Evolutionary conservation across 139 green algal genomes (phyloP).

Genomic region (Chlamydomonas sp.): DNA sequence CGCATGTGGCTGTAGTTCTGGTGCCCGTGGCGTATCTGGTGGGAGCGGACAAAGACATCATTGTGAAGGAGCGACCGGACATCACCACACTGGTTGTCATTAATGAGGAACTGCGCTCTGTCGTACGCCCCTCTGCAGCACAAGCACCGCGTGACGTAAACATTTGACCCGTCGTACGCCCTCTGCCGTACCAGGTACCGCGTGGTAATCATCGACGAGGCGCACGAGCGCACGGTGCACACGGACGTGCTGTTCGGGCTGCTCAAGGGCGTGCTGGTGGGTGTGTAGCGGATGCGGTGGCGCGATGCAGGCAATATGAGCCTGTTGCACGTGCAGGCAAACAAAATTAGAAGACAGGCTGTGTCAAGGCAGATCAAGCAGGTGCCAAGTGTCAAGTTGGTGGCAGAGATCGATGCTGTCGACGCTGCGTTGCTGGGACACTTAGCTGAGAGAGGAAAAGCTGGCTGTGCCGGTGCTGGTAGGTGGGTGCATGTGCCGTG

Average conservation of each 20-base stretch:
- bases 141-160: no score
- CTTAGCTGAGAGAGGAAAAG: neutral
- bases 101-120: neutral
- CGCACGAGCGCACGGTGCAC: slow-evolving; percentile 93
- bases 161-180: neutral
- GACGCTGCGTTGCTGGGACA: neutral
- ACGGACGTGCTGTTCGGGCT: slow-evolving; percentile 96
- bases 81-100: no score
- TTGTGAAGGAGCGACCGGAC: no score
- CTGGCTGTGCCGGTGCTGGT: neutral
- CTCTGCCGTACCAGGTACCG: slow-evolving; percentile 39
- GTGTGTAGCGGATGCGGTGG: neutral
- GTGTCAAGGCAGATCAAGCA: neutral
- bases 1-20: neutral
- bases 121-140: neutral
- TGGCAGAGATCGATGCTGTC: neutral
- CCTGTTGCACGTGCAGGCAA: neutral
- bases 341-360: neutral
- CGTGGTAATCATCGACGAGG: slow-evolving; percentile 95
- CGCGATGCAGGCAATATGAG: neutral
- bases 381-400: neutral
- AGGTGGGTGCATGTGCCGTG: neutral
- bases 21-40: neutral
- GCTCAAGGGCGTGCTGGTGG: slow-evolving; percentile 79
- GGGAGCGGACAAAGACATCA: neutral